Evolutionary conservation across 2,329 filamentous ascomycete species (phyloP), one percentile per base, ranked within the genome.

Genomic region (Cladosporium sp.): DNA sequence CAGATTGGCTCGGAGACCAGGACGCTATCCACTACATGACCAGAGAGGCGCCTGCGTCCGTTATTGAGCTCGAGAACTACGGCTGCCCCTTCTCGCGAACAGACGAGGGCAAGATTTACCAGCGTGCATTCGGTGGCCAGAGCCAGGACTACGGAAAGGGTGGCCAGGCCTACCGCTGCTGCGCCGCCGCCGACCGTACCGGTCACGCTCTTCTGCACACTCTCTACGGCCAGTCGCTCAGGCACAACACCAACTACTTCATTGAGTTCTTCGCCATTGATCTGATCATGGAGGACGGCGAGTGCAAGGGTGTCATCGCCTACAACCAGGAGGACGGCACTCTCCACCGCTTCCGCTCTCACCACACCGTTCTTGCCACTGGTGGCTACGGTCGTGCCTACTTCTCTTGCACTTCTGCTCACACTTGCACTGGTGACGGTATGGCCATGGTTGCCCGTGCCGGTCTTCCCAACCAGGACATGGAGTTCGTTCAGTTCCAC

Each of bases 321-420:
- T 97, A 97, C 84, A 98, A 97, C 87, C 93, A 97, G 83, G 94
- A 99, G 83, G 95, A 99, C 77, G 95, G 95, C 71, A 98, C 94
- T 36, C 89, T 98, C 68, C 95, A 99, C 85, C 89, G 95, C 77
- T 97, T 99, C 90, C 88, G 93, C 73, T 91, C 94, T 65, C 92
- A 97, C 85, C 92, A 98, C 87, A 99, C 95, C 44, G 94, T 99
- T 70, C 83, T 99, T 74, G 95, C 95, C 68, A 99, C 95, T 67
- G 95, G 95, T 81, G 95, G 95, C 73, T 99, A 98, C 82, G 95
- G 95, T 73, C 93, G 95, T 82, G 91, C 95, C 72, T 99, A 97
- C 87, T 98, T 98, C 87, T 93, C 89, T 80, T 98, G 94, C 83
- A 99, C 95, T 63, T 97, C 93, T 61, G 95, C 95, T 57, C 95